These are phyloP conservation scores for Waltergamsia citrina DNA, from an alignment of 2,329 filamentous ascomycete genomes.

Conservation along the genomic window DNA sequence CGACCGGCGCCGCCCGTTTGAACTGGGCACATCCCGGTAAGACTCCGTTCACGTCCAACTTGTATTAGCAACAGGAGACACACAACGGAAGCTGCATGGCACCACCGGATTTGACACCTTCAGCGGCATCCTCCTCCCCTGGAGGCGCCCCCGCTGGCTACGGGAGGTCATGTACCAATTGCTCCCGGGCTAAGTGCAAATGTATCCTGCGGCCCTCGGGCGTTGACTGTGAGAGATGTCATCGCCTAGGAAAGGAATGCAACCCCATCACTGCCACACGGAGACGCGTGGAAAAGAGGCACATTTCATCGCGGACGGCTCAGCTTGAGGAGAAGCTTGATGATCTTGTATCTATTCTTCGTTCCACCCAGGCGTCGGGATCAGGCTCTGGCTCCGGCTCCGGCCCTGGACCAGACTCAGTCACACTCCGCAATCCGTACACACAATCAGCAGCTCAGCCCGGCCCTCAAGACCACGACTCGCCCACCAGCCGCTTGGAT, in stretches of 20 bases:
- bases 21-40: not conserved
- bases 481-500: slow-evolving; percentile 20
- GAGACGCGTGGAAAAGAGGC: slow-evolving; percentile 23
- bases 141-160: slow-evolving; percentile 25
- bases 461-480: too few species aligned
- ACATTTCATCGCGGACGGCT: slow-evolving; percentile 25
- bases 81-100: slow-evolving; percentile 1
- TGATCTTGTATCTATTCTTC: slow-evolving; percentile 35
- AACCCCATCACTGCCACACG: slow-evolving; percentile 30
- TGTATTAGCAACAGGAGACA: not conserved
- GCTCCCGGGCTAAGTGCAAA: slow-evolving; percentile 37
- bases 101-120: slow-evolving; percentile 2
- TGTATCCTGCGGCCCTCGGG: slow-evolving; percentile 29
- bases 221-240: slow-evolving; percentile 27
- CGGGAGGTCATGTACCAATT: slow-evolving; percentile 35
- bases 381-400: slow-evolving; percentile 7
- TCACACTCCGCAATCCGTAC: too few species aligned
- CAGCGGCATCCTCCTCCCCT: slow-evolving; percentile 1
- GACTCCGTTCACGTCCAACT: too few species aligned
- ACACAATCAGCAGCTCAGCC: too few species aligned
- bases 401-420: slow-evolving; percentile 4
- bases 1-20: too few species aligned
- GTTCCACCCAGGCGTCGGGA: slow-evolving; percentile 18
- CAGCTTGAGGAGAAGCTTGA: slow-evolving; percentile 41
- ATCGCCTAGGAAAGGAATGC: slow-evolving; percentile 37